Percentiles rank a stretch among this genome's conserved stretches.
Conservation (phyloP, 108 stramenopile species). For the Pelagomonas calceolata region DNA sequence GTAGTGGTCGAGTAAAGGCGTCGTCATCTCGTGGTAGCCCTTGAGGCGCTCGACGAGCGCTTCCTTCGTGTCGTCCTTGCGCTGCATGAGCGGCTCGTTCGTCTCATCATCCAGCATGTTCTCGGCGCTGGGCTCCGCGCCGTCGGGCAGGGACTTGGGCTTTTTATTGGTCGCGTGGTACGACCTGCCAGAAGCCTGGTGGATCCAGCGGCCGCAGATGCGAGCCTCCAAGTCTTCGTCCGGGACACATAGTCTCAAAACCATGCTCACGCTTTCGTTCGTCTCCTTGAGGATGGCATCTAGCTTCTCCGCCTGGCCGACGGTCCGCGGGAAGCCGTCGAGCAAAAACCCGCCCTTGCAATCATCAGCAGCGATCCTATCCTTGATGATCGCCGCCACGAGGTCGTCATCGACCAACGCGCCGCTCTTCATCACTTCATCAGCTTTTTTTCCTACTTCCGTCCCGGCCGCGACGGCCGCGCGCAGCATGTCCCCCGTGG, state of each 20-base stretch:
- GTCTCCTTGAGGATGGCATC: slow-evolving; percentile 27
- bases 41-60: slow-evolving; percentile 65
- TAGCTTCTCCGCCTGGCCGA: slow-evolving; percentile 78
- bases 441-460: slow-evolving; percentile 70
- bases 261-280: slow-evolving; percentile 66
- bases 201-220: slow-evolving; percentile 90
- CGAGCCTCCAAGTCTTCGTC: slow-evolving; percentile 80
- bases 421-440: slow-evolving; percentile 72
- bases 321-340: slow-evolving; percentile 90
- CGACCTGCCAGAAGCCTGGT: slow-evolving; percentile 75
- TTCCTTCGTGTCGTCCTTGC: slow-evolving; percentile 90
- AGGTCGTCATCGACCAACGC: slow-evolving; percentile 74
- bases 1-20: slow-evolving; percentile 79
- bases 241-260: slow-evolving; percentile 85
- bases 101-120: slow-evolving; percentile 76
- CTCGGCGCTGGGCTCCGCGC: slow-evolving; percentile 78
- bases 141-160: slow-evolving; percentile 29
- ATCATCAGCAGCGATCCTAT: slow-evolving; percentile 40
- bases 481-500: slow-evolving; percentile 87
- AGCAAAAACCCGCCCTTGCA: slow-evolving; percentile 41
- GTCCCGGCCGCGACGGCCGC: slow-evolving; percentile 69
- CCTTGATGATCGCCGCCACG: slow-evolving; percentile 62
- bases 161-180: slow-evolving; percentile 55
- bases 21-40: slow-evolving; percentile 71
- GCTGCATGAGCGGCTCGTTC: slow-evolving; percentile 78